phyloP scores from a whole-genome alignment of 176 grass and related monocot species.

The Olyra latifolia region DNA sequence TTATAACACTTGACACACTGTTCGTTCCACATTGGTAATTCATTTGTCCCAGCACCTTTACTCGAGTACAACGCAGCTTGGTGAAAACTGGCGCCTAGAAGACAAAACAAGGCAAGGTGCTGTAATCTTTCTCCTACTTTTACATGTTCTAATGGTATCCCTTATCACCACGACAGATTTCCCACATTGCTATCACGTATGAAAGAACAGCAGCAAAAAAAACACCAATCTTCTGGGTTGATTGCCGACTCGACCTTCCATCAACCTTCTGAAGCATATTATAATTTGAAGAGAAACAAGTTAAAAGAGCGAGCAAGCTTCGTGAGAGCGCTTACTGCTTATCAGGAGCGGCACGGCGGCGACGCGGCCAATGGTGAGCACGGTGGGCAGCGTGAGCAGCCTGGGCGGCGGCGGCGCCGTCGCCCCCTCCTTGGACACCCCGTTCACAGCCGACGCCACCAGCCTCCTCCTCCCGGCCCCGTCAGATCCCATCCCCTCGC shows the following conservation, averaged over 20 bases:
- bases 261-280: background rate
- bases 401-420: background rate
- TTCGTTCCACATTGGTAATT: background rate
- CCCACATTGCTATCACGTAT: background rate
- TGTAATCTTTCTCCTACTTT: background rate
- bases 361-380: slow-evolving; percentile 89
- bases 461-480: slow-evolving; percentile 29
- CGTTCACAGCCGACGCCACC: slow-evolving; percentile 39
- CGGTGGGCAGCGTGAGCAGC: slow-evolving; percentile 87
- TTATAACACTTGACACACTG: background rate
- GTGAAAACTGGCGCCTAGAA: background rate
- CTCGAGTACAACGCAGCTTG: background rate
- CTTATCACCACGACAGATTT: background rate
- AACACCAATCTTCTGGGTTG: too few species aligned
- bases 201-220: background rate
- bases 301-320: background rate
- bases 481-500: slow-evolving; percentile 56
- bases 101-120: background rate
- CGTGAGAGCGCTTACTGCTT: slow-evolving; percentile 52
- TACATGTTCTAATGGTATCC: background rate
- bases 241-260: background rate
- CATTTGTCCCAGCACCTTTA: background rate
- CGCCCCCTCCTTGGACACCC: slow-evolving; percentile 34
- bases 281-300: background rate
- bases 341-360: slow-evolving; percentile 87